Evolutionary conservation across 768 basidiomycete genomes (phyloP), one percentile per base, ranked within the genome.

Genomic region (Serendipita sp.): DNA sequence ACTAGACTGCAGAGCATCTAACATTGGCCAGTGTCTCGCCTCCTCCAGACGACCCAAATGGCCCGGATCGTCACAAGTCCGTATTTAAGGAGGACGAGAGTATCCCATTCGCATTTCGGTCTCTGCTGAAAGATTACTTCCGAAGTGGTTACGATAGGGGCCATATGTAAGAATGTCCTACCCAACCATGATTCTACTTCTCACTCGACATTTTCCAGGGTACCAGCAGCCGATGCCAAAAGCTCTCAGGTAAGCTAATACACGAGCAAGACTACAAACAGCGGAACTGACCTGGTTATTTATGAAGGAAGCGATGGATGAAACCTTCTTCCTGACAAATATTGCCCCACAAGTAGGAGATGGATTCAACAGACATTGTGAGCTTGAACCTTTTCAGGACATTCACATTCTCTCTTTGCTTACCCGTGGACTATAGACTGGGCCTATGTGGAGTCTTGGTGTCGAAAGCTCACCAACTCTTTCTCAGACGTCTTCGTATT

Each of bases 301-400:
- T 28, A 3, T 48, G 1, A 68, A 94, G 80, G 80, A 81, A 64
- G 95, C 95, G 8, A 98, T 97, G 95, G 74, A 97, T 72, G 93
- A 99, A 75, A 99, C 95, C 0, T 99, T 99, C 74, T 76, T 91
- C 41, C 75, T 99, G 51, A 86, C 91, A 0, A 99, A 99, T 71
- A 96, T 99, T 63, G 95, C 96, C 3, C 96, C 96, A 47, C 96
- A 99, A 79, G 92, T 99, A 30, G 96, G 96, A 1, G 90, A 83
- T 45, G 96, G 95, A 0, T 99, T 98, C 79, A 99, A 98, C 72
- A 80, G 96, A 64, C 93, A 98, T 72, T 99, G 94, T 93, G 70
- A 67, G 84, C 8, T 10, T 10, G 5, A 78, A 8, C 15, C 11
- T 15, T 15, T 53, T 30, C 28, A 7, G 35, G 11, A 10, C n/a